phyloP scores from a whole-genome alignment of 331 rosid species.

The Arachis monticola region DNA sequence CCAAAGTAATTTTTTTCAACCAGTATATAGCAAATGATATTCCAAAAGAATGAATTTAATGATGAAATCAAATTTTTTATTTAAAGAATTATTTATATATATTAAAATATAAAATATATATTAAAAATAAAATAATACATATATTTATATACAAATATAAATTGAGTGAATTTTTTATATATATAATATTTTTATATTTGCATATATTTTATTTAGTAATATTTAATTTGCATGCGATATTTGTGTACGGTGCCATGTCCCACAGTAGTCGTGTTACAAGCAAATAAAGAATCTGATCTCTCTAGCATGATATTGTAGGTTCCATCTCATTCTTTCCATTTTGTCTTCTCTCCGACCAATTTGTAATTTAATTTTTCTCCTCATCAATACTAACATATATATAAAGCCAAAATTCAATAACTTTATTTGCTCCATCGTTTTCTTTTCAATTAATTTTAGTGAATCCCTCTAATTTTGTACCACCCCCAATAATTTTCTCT shows the following conservation, averaged over 20 bases:
- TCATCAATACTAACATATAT: not conserved
- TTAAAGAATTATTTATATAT: no score
- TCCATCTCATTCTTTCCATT: not conserved
- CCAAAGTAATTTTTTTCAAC: no score
- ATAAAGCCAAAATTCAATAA: not conserved
- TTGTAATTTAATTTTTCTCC: not conserved
- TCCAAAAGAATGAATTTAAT: no score
- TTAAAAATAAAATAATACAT: no score
- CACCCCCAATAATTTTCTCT: no score
- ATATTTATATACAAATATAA: no score
- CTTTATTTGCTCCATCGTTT: not conserved
- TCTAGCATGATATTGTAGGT: not conserved
- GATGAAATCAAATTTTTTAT: no score
- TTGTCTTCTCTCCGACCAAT: not conserved
- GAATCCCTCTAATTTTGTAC: not conserved
- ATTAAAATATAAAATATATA: no score
- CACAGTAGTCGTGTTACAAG: not conserved
- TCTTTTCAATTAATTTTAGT: not conserved
- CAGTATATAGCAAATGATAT: no score
- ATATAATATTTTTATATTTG: no score
- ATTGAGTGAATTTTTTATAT: no score
- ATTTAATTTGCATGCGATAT: slow-evolving; percentile 10
- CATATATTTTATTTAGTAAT: no score
- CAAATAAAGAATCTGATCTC: not conserved
- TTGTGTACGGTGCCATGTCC: not conserved